Evolutionary conservation across 495 filamentous ascomycete species (phyloP), one percentile per base, ranked within the genome.

Genomic region (Annulohypoxylon bovei): DNA sequence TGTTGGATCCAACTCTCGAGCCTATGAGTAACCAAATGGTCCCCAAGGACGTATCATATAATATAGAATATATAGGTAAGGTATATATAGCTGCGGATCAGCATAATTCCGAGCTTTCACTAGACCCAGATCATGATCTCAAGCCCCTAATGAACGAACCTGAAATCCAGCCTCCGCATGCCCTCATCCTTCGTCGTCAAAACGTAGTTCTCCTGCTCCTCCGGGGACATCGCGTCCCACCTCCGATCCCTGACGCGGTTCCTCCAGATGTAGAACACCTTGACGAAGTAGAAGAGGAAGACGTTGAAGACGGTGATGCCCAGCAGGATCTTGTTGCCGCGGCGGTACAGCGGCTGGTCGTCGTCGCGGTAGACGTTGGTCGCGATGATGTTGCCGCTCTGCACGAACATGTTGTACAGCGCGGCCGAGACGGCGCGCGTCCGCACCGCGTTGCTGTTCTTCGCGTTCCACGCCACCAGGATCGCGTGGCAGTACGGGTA

Each of bases 401-500:
- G 82, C 12, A 82, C 79, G 55, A 79, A 77, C 75, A 81, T 80
- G 62, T 85, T 86, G 71, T 85, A 86, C 6, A 83, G 30, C 1
- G 81, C 82, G 0, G 83, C 85, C 1, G 84, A 84, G 8, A 90
- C 87, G n/a, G 88, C 86, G 6, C 88, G 72, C 3, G 88, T 90
- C 0, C 86, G 79, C n/a, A 91, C 88, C 0, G 85, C 82, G 20
- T 88, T 88, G 22, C 85, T 83, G 77, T 91, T 90, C 42, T 84
- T 77, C 4, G 87, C 86, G 22, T 84, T 88, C 81, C 87, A 88
- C 22, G 83, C 84, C 4, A 89, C 87, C 14, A 89, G 62, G 56
- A 90, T 86, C 4, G 88, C 85, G 72, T 90, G 88, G 62, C 86
- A 83, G 70, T 90, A 90, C 0, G 88, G 88, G 46, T 86, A 85